Conservation (phyloP, 2,329 filamentous ascomycete genomes). For the Colletotrichum sp. region DNA sequence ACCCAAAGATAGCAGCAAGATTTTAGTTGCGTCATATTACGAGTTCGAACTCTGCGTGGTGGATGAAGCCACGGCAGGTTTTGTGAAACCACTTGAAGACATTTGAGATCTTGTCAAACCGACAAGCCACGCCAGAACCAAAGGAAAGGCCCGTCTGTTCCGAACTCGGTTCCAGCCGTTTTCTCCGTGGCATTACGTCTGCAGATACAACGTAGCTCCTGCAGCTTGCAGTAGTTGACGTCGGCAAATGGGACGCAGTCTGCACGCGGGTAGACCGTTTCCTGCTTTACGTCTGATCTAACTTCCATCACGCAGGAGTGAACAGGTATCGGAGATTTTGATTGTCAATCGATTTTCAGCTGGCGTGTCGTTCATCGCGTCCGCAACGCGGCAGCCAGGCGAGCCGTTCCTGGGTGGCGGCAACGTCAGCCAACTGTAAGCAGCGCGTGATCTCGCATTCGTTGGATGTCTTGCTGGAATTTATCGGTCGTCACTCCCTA, state of each 20-base stretch:
- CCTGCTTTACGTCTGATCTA: neutral
- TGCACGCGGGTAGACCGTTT: neutral
- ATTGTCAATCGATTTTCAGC: neutral
- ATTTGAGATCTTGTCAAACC: neutral
- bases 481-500: neutral
- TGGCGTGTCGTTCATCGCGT: neutral
- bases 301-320: neutral
- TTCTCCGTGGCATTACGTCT: neutral
- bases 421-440: neutral
- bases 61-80: neutral
- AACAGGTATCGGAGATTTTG: neutral
- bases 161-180: neutral
- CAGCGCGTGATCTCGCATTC: neutral
- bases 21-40: neutral
- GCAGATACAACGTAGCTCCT: neutral
- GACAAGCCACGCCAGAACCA: neutral
- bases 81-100: neutral
- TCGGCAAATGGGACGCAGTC: neutral
- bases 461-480: neutral
- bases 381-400: neutral
- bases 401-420: neutral
- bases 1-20: neutral
- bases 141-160: neutral
- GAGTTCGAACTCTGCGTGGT: neutral
- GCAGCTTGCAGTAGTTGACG: neutral